A percentile compares a stretch with the other conserved stretches of the same genome.
Evolutionary conservation across 495 filamentous ascomycete species (phyloP).

Genomic region (Rhizodiscina lignyota): DNA sequence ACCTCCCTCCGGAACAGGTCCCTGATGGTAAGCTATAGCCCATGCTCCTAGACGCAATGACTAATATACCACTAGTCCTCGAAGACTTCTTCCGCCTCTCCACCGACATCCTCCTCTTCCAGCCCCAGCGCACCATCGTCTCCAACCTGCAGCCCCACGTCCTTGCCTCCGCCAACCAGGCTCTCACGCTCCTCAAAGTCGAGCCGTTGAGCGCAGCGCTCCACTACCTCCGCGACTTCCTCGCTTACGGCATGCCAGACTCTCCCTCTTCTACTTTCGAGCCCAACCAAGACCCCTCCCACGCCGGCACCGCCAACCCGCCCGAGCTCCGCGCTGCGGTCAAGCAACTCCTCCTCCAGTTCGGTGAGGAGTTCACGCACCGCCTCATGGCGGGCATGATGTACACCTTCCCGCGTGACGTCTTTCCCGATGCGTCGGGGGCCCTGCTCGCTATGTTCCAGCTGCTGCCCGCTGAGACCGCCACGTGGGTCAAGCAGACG

Average conservation of each 20-base stretch:
- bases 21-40: conserved; percentile 48
- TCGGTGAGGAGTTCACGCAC: conserved; percentile 68
- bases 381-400: conserved; percentile 92
- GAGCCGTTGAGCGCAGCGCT: conserved; percentile 82
- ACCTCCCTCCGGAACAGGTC: conserved; percentile 67
- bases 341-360: conserved; percentile 46
- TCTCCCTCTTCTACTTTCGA: conserved; percentile 56
- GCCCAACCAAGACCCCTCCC: conserved; percentile 23
- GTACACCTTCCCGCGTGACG: conserved; percentile 91
- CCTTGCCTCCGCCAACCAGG: conserved; percentile 70
- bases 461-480: conserved; percentile 60
- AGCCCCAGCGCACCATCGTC: conserved; percentile 62
- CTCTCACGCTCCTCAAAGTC: conserved; percentile 72
- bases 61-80: conserved; percentile 41
- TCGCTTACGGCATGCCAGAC: conserved; percentile 69
- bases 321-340: conserved; percentile 35
- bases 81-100: conserved; percentile 96
- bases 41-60: not conserved
- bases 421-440: conserved; percentile 82
- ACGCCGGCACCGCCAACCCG: conserved; percentile 21
- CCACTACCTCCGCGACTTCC: conserved; percentile 84
- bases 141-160: conserved; percentile 65
- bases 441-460: conserved; percentile 83
- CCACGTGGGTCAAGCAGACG: conserved; percentile 64
- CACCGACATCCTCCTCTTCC: conserved; percentile 80